Conservation (phyloP, 345 rosid species). For the Melaleuca alternifolia region DNA sequence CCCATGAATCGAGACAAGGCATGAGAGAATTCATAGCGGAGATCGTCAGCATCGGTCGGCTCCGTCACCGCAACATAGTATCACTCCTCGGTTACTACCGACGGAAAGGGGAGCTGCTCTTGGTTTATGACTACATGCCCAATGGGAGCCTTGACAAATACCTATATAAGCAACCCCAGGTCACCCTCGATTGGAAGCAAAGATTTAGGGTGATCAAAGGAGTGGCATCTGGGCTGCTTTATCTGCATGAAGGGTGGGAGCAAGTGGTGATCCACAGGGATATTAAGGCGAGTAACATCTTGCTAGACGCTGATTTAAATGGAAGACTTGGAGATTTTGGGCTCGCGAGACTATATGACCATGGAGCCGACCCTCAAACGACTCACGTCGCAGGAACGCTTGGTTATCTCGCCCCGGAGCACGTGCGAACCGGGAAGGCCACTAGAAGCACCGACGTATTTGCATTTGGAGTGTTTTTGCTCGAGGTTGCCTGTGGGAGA, state of each 20-base stretch:
- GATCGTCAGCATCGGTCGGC: conserved; percentile 31
- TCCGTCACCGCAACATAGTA: conserved; percentile 43
- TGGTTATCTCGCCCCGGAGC: conserved; percentile 48
- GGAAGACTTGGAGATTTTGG: conserved; percentile 46
- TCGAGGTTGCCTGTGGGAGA: conserved; percentile 46
- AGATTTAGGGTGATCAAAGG: conserved; percentile 25
- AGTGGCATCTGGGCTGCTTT: conserved; percentile 29
- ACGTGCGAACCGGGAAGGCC: conserved; percentile 25
- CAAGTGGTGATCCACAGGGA: conserved; percentile 45
- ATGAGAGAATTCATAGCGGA: conserved; percentile 45
- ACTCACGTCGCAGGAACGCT: conserved; percentile 29
- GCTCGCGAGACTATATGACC: conserved; percentile 31
- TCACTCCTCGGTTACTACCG: conserved; percentile 46
- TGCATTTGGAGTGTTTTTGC: conserved; percentile 36
- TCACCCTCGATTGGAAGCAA: conserved; percentile 27
- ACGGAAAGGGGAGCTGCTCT: conserved; percentile 38
- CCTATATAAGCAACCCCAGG: conserved; percentile 14
- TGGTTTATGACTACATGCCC: conserved; percentile 50
- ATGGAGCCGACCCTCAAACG: conserved; percentile 24
- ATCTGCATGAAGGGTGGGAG: conserved; percentile 39
- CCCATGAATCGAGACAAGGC: conserved; percentile 59
- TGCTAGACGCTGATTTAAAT: conserved; percentile 25
- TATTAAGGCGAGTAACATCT: conserved; percentile 38
- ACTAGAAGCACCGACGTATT: conserved; percentile 26
- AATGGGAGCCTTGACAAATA: conserved; percentile 45